phyloP scores from a whole-genome alignment of 768 basidiomycete species.

The Xerocomellus amylosporus region DNA sequence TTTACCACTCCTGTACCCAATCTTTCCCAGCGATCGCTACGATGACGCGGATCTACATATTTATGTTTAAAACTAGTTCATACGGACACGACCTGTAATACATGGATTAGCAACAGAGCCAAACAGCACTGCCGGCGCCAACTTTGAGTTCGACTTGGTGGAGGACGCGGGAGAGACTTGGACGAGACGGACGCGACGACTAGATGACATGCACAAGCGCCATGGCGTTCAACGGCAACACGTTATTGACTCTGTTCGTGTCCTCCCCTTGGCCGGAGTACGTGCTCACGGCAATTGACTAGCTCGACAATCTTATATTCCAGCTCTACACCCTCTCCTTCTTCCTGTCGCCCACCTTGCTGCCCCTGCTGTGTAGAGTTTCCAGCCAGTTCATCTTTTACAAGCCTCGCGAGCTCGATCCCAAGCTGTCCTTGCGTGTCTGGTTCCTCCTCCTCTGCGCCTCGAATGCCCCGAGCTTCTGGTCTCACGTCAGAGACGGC shows the following conservation, averaged over 20 bases:
- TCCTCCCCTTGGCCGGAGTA: constrained; percentile 5
- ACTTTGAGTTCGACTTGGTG: not conserved
- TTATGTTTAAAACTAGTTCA: not conserved
- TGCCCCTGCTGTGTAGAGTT: constrained; percentile 41
- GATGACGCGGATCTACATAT: constrained; percentile 8
- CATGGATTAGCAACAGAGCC: constrained; percentile 25
- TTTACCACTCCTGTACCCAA: constrained; percentile 16
- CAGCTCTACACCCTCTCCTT: constrained; percentile 75
- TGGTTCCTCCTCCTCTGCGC: constrained; percentile 58
- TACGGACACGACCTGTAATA: not conserved
- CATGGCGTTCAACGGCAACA: constrained; percentile 69
- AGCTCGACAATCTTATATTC: constrained; percentile 72
- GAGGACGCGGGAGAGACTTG: not conserved
- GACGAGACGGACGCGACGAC: constrained; percentile 16
- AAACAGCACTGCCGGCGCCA: constrained; percentile 19
- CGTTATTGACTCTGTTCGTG: constrained; percentile 62
- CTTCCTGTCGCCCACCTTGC: constrained; percentile 67
- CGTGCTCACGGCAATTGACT: constrained; percentile 6
- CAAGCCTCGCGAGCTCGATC: constrained; percentile 64
- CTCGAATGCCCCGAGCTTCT: constrained; percentile 59
- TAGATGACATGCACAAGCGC: constrained; percentile 56
- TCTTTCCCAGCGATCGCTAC: not conserved
- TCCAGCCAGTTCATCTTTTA: constrained; percentile 63
- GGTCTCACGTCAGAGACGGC: constrained; percentile 55
- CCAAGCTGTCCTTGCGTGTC: constrained; percentile 63